Conservation (phyloP, 2,329 filamentous ascomycete genomes). For the Cladophialophora carrionii region DNA sequence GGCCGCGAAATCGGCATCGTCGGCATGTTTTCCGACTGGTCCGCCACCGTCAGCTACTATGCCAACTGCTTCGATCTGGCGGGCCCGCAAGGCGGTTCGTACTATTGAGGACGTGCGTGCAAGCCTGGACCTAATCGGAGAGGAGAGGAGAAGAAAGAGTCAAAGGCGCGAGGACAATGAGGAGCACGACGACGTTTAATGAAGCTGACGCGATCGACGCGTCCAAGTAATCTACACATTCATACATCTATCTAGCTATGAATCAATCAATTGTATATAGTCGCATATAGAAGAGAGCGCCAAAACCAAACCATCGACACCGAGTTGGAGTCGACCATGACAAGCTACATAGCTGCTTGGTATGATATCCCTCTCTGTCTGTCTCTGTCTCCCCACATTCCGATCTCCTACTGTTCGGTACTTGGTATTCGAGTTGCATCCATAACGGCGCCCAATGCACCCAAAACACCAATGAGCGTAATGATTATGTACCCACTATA, state of each 20-base stretch:
- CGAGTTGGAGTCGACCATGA: no score
- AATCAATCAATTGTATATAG: not conserved
- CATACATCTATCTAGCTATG: no score
- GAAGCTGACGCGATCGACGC: not conserved
- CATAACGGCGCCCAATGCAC: no score
- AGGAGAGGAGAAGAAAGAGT: not conserved
- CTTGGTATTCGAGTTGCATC: no score
- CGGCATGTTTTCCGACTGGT: constrained; percentile 71
- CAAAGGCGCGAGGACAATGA: not conserved
- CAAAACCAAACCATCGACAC: not conserved
- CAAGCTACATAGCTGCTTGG: no score
- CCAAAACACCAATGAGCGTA: no score
- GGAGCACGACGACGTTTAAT: not conserved
- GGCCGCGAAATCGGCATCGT: constrained; percentile 62
- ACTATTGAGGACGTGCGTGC: constrained; percentile 7
- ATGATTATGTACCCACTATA: no score
- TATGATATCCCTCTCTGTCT: no score
- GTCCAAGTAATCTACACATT: no score
- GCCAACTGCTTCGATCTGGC: constrained; percentile 66
- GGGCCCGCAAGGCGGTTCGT: constrained; percentile 18
- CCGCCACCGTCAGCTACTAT: constrained; percentile 69
- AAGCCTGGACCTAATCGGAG: not conserved
- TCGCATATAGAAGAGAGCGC: not conserved
- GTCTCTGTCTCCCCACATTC: no score
- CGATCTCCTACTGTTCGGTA: no score